phyloP scores from a whole-genome alignment of 495 filamentous ascomycete genomes.

The Cairneyella variabilis region DNA sequence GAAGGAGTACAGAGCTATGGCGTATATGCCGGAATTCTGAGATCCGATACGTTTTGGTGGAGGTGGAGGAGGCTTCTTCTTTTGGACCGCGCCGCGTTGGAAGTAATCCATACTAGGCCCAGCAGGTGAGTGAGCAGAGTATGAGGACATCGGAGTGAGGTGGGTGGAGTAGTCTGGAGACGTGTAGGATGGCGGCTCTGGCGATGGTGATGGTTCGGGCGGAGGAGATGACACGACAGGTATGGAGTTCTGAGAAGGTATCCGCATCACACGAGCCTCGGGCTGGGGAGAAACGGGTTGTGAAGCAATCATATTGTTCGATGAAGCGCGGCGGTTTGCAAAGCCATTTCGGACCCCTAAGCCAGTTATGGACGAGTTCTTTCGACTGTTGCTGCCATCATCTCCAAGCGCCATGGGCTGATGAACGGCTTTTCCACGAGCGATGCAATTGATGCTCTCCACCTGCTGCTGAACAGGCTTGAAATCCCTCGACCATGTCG shows the following conservation, averaged over 20 bases:
- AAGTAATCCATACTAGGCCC: conserved; percentile 23
- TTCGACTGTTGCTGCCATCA: conserved; percentile 15
- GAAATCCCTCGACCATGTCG: conserved; percentile 65
- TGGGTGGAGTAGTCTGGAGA: conserved; percentile 17
- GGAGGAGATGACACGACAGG: background rate
- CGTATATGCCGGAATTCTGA: conserved; percentile 47
- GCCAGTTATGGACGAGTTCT: conserved; percentile 34
- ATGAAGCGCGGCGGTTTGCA: conserved; percentile 22
- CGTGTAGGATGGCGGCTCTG: conserved; percentile 5
- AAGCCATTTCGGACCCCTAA: conserved; percentile 35
- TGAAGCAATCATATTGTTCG: conserved; percentile 21
- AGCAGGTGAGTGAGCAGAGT: conserved; percentile 20
- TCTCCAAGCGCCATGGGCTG: conserved; percentile 26
- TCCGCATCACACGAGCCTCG: conserved; percentile 26
- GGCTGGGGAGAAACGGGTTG: conserved; percentile 26
- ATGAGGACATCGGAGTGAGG: conserved; percentile 20
- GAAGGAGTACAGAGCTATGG: conserved; percentile 81
- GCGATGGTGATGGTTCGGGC: conserved; percentile 8
- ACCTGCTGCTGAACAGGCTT: conserved; percentile 62
- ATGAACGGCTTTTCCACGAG: conserved; percentile 71
- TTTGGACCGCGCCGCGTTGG: conserved; percentile 17
- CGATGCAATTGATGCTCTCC: conserved; percentile 68
- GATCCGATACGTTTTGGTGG: conserved; percentile 28
- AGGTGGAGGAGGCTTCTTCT: conserved; percentile 31
- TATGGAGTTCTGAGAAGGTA: conserved; percentile 20